Base-by-base conservation (phyloP, 441 rosid genomes). In the Adansonia madagascariensis region DNA sequence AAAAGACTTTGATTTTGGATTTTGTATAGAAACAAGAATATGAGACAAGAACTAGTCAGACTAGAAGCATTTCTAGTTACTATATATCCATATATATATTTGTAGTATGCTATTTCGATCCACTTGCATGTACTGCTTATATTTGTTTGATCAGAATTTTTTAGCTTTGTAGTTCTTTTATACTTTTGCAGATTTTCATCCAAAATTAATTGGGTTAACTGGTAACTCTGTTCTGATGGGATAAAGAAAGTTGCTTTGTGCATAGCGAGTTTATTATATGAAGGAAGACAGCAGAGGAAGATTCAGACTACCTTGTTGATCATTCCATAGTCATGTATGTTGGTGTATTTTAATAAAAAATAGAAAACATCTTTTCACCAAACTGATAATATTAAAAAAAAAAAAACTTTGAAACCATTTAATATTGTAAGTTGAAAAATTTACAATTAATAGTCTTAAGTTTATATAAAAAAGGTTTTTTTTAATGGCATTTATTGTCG, bases 211-310 rank as follows among this genome's bases (percentile, higher is more conserved):
- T 9, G 98, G 99, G 46, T 80, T 95, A 83, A 94, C 99, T 7
- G 97, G 99, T 55, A 87, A 68, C 49, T 82, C 92, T n/a, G 97
- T 44, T 83, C 92, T n/a, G 97, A 91, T 8, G 97, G 92, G 85
- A 83, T 91, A 27, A 91, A 87, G 83, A 84, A 86, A 9, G 94
- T 92, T 77, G 97, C 97, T 44, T 35, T 94, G 98, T 49, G 91
- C 97, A 35, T 95, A 89, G 78, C 89, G 98, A 65, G 97, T 95
- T 35, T 95, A 95, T 78, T 92, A 91, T 84, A 95, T 95, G 99
- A 94, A 95, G 87, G 99, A 95, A 95, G 87, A 92, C 97, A 0
- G 91, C 84, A 17, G 99, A 91, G 80, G 97, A 95, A 86, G 98
- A 94, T 82, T 93, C 97, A 1, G 99, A 95, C 86, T 95, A 95